phyloP scores from a whole-genome alignment of 352 stramenopile species.

The Pythium myriotylum region DNA sequence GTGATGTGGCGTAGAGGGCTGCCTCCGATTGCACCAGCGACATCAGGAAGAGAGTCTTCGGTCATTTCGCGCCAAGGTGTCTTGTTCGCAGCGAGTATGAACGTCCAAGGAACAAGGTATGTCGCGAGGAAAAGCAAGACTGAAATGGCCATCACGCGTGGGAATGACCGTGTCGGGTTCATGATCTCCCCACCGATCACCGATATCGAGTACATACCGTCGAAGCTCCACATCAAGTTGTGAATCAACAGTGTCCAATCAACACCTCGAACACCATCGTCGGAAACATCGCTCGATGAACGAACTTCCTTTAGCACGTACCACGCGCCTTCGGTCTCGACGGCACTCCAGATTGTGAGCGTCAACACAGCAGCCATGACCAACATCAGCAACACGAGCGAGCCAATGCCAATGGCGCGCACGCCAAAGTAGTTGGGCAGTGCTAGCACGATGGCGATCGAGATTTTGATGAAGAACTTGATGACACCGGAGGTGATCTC shows the following conservation, averaged over 20 bases:
- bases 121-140: constrained; percentile 54
- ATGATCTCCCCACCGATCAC: constrained; percentile 83
- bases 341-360: background rate
- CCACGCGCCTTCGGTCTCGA: background rate
- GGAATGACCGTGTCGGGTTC: constrained; percentile 76
- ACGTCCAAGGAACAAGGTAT: constrained; percentile 14
- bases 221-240: constrained; percentile 94
- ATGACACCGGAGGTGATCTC: constrained; percentile 28
- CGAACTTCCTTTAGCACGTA: background rate
- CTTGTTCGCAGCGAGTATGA: constrained; percentile 4
- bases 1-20: constrained; percentile 71
- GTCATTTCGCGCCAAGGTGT: background rate
- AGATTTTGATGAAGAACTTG: constrained; percentile 38
- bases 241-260: constrained; percentile 56
- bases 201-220: constrained; percentile 86
- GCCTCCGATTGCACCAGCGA: constrained; percentile 42
- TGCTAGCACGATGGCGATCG: constrained; percentile 36
- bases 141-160: constrained; percentile 72
- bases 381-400: constrained; percentile 29
- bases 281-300: background rate
- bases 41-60: constrained; percentile 3
- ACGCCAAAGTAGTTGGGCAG: constrained; percentile 44
- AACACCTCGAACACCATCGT: background rate
- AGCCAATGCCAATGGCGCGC: constrained; percentile 27
- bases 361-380: constrained; percentile 20